Percentiles rank a stretch among this genome's conserved stretches.
phyloP scores from a whole-genome alignment of 108 stramenopile genomes.

The Nitzschia sp. region DNA sequence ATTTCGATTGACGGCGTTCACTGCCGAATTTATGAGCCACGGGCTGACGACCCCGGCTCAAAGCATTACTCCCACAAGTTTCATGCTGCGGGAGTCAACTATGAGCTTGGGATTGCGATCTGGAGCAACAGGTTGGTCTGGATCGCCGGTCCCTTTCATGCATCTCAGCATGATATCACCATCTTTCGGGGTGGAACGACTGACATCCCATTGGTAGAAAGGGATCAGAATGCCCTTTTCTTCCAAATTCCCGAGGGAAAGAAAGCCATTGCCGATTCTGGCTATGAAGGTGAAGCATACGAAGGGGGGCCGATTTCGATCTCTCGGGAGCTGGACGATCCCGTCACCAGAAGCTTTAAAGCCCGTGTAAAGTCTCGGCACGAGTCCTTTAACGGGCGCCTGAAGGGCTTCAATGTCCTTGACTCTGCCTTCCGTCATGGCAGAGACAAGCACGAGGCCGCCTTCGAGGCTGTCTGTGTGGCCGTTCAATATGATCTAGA shows the following conservation, averaged over 20 bases:
- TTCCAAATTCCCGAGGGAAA: slow-evolving; percentile 5
- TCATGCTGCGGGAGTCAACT: slow-evolving; percentile 17
- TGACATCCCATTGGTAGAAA: background rate
- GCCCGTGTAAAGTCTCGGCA: slow-evolving; percentile 9
- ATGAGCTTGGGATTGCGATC: slow-evolving; percentile 25
- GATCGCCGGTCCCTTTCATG: slow-evolving; percentile 30
- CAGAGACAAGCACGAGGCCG: background rate
- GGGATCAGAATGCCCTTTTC: background rate
- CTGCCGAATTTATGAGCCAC: slow-evolving; percentile 1
- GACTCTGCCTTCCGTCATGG: background rate
- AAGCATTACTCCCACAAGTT: slow-evolving; percentile 33
- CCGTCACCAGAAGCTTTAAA: background rate
- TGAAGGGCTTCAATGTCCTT: slow-evolving; percentile 7
- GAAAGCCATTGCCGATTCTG: slow-evolving; percentile 1
- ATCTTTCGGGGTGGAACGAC: slow-evolving; percentile 12
- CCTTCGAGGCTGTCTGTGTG: slow-evolving; percentile 8
- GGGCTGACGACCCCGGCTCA: background rate
- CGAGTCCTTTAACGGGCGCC: background rate
- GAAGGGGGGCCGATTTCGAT: background rate
- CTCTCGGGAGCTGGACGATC: background rate
- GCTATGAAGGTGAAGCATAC: background rate
- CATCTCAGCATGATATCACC: slow-evolving; percentile 20
- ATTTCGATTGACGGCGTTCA: slow-evolving; percentile 8
- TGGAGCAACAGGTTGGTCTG: slow-evolving; percentile 22
- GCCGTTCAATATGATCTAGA: background rate